phyloP scores from a whole-genome alignment of 768 basidiomycete species.

The Psilocybe cubensis region DNA sequence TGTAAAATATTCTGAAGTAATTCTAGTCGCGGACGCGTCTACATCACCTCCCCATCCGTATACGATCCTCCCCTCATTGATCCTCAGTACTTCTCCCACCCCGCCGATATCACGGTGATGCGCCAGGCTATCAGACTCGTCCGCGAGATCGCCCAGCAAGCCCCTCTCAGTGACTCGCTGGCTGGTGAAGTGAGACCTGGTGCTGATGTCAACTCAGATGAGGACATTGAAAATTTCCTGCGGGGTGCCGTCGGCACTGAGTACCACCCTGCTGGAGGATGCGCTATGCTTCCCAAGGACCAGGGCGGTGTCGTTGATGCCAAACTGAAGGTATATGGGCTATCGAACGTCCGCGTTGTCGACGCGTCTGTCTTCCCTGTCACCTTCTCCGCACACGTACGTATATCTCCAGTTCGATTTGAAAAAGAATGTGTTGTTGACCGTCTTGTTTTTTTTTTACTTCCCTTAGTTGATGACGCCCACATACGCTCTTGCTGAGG shows the following conservation, averaged over 20 bases:
- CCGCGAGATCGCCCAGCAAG: slow-evolving; percentile 53
- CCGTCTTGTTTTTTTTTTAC: neutral
- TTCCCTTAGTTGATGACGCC: slow-evolving; percentile 21
- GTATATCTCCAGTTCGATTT: slow-evolving; percentile 1
- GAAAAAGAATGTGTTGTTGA: neutral
- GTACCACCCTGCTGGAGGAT: slow-evolving; percentile 53
- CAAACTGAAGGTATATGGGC: slow-evolving; percentile 35
- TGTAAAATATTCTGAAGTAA: neutral
- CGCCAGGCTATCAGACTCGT: slow-evolving; percentile 67
- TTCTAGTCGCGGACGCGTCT: slow-evolving; percentile 34
- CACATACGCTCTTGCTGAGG: slow-evolving; percentile 30
- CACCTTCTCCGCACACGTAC: slow-evolving; percentile 33
- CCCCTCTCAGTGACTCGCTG: slow-evolving; percentile 50
- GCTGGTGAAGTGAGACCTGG: slow-evolving; percentile 27
- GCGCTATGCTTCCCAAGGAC: slow-evolving; percentile 32
- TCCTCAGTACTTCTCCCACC: slow-evolving; percentile 64
- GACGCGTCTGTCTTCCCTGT: slow-evolving; percentile 64
- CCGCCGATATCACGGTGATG: slow-evolving; percentile 50
- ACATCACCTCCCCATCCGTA: slow-evolving; percentile 59
- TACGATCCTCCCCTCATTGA: slow-evolving; percentile 68
- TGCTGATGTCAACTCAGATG: slow-evolving; percentile 52
- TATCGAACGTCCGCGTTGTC: slow-evolving; percentile 57
- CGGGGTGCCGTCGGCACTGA: slow-evolving; percentile 48
- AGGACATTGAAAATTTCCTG: slow-evolving; percentile 57
- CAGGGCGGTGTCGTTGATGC: slow-evolving; percentile 38